Evolutionary conservation across 164 flowering plant species (phyloP).

Genomic region (Aristolochia californica): DNA sequence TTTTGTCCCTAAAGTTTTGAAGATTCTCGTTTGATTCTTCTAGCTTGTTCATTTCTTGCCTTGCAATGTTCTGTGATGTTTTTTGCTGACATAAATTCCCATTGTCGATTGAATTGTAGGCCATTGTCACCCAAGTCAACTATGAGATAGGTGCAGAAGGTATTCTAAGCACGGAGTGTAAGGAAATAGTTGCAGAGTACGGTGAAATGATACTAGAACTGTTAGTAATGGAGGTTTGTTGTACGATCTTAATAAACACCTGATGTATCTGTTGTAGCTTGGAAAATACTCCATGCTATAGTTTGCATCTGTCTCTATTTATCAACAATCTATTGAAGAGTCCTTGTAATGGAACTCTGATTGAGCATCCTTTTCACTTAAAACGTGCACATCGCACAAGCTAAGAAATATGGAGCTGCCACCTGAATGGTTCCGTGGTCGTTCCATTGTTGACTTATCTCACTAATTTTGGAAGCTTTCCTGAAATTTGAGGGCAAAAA

Average conservation of each 20-base stretch:
- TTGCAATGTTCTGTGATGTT: no score
- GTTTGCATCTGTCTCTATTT: no score
- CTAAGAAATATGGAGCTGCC: background rate
- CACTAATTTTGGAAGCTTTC: no score
- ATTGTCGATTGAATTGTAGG: constrained; percentile 23
- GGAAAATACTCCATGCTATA: background rate
- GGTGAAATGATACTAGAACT: constrained; percentile 59
- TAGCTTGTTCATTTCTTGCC: no score
- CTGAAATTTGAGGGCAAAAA: no score
- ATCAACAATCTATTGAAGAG: no score
- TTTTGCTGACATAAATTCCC: no score
- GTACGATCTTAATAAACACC: background rate
- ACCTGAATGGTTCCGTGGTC: no score
- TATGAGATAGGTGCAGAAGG: constrained; percentile 89
- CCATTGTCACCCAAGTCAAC: constrained; percentile 66
- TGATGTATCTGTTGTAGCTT: background rate
- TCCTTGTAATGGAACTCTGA: background rate
- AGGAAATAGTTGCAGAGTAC: constrained; percentile 64
- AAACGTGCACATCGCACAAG: background rate
- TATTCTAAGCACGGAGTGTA: constrained; percentile 80
- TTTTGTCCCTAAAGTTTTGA: no score
- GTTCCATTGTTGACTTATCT: no score
- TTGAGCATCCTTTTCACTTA: background rate
- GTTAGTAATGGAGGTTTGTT: constrained; percentile 46
- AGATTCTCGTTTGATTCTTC: no score